Conservation (phyloP, 163 green algal species). For the Chloromonas sp. region DNA sequence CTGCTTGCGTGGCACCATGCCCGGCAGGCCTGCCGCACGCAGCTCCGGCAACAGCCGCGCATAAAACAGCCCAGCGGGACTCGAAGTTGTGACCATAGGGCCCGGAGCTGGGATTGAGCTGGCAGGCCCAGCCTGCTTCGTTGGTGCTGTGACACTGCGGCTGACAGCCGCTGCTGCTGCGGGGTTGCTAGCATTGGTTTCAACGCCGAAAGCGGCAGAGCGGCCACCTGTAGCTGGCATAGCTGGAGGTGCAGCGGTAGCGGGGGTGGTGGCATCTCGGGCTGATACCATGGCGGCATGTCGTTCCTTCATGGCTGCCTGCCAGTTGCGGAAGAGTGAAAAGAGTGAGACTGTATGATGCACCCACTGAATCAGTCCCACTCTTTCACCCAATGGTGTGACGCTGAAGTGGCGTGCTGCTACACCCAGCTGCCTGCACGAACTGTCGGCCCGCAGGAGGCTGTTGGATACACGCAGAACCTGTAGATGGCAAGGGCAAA, state of each 20-base stretch:
- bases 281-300: conserved; percentile 32
- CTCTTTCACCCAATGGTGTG: conserved; percentile 60
- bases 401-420: conserved; percentile 56
- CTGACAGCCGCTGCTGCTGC: too few relatives aligned
- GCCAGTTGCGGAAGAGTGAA: conserved; percentile 61
- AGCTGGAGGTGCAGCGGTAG: conserved; percentile 11
- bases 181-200: too few relatives aligned
- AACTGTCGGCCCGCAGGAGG: conserved; percentile 31
- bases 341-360: conserved; percentile 67
- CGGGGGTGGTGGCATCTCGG: conserved; percentile 10
- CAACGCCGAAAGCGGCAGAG: background rate
- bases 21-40: conserved; percentile 33
- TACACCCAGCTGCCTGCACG: conserved; percentile 8
- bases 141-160: too few relatives aligned
- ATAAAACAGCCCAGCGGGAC: conserved; percentile 28
- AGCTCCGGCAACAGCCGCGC: conserved; percentile 30
- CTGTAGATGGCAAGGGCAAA: conserved; percentile 4
- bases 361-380: conserved; percentile 83
- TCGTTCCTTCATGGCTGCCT: conserved; percentile 32
- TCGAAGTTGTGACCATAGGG: conserved; percentile 14
- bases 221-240: conserved; percentile 6
- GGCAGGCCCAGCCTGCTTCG: too few relatives aligned
- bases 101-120: too few relatives aligned
- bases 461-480: conserved; percentile 44
- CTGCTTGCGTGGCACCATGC: conserved; percentile 32